Base-by-base conservation (phyloP, 2,329 filamentous ascomycete genomes). In the Claviceps arundinis region DNA sequence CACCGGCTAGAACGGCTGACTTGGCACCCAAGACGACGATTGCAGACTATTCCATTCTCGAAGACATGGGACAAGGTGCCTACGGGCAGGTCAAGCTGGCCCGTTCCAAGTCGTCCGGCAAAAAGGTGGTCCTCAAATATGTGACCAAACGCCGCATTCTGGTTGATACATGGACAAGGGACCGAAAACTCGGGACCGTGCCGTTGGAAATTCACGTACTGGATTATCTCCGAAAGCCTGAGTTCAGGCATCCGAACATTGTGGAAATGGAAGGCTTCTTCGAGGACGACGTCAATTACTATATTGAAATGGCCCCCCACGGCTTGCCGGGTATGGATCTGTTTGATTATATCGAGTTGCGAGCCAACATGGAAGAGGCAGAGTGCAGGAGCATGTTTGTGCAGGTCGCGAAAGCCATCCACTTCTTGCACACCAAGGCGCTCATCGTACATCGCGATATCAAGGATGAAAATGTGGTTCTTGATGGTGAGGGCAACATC, bases 11-110 rank as follows among this genome's bases (percentile, higher is more conserved):
- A 59, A 64, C 62, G 8, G 59, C 63, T 14, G 65, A 71, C 47
- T 61, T 70, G 13, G 56, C 65, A 26, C 64, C 73, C 58, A 96
- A 94, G 70, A 93, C 93, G 68, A 83, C 80, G 0, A 97, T 98
- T 57, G 76, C 85, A 50, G 89, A 96, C 64, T 98, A 95, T 65
- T 77, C 84, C 43, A 91, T 98, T 55, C 73, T 98, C 13, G 93
- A 98, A 68, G 93, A 98, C 55, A 97, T 98, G 91, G 93, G 93
- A 4, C 89, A 96, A 69, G 93, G 93, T 42, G 93, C 93, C 1
- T 98, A 98, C 64, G 93, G 93, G 2, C 91, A 98, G 68, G 93
- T 98, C 54, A 98, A 98, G 67, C 77, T 98, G 47, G 91, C 87
- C 50, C 82, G 90, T 34, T 86, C 93, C 70, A 94, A 90, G 70